These are phyloP conservation scores for Boletales sp. DNA, from an alignment of 768 basidiomycete species.

Conservation along the genomic window DNA sequence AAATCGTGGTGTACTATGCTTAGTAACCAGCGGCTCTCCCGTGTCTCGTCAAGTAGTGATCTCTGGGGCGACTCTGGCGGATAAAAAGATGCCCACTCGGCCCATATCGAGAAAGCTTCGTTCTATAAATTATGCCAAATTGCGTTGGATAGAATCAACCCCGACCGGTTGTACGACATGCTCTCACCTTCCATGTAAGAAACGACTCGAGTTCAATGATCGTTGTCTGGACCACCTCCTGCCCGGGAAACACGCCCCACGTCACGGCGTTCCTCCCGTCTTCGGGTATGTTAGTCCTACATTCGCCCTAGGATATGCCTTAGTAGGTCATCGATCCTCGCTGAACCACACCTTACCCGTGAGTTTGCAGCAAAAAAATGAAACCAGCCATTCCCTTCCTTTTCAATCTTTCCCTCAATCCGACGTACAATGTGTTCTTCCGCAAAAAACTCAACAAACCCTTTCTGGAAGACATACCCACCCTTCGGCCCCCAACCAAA, in stretches of 20 bases:
- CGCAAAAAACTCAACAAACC: constrained; percentile 96
- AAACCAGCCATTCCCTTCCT: constrained; percentile 60
- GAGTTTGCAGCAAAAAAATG: constrained; percentile 85
- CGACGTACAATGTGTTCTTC: constrained; percentile 52
- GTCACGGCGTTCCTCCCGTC: constrained; percentile 91
- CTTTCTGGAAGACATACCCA: constrained; percentile 97
- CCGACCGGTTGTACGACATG: background rate
- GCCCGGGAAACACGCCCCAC: constrained; percentile 97
- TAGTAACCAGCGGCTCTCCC: constrained; percentile 81
- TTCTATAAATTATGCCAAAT: constrained; percentile 55
- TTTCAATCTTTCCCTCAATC: constrained; percentile 56
- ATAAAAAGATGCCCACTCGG: constrained; percentile 89
- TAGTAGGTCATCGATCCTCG: background rate
- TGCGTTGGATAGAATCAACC: background rate
- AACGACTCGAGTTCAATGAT: constrained; percentile 96
- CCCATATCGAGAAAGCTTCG: constrained; percentile 95
- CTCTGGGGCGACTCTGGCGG: constrained; percentile 72
- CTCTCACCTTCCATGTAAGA: constrained; percentile 88
- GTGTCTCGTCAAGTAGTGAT: constrained; percentile 65
- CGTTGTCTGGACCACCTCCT: constrained; percentile 94
- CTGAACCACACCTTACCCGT: constrained; percentile 43
- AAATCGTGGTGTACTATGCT: constrained; percentile 94
- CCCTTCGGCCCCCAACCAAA: constrained; percentile 93
- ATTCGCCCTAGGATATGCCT: constrained; percentile 57
- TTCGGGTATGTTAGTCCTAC: constrained; percentile 72